Conservation (phyloP, 2,329 filamentous ascomycete genomes). For the Phialemonium atrogriseum region DNA sequence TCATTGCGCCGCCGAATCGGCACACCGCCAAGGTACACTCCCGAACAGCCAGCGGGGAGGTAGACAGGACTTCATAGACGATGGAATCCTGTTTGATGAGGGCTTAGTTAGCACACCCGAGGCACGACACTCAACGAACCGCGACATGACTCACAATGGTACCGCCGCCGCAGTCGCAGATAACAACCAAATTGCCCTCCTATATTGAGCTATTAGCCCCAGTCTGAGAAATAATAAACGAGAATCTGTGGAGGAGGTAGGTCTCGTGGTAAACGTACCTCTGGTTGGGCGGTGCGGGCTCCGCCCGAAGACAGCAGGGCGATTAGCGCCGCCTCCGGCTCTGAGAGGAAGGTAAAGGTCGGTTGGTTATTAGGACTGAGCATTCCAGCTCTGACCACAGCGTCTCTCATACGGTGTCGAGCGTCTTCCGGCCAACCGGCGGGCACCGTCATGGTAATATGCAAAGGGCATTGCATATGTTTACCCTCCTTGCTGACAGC, state of each 20-base stretch:
- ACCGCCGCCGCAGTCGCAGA: constrained; percentile 1
- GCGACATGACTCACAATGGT: constrained; percentile 1
- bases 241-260: neutral
- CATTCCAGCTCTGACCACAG: neutral
- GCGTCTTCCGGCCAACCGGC: neutral
- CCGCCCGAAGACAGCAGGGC: neutral
- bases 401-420: neutral
- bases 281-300: neutral
- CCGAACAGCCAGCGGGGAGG: neutral
- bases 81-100: neutral
- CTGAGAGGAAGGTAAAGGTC: neutral
- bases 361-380: neutral
- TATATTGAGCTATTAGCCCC: neutral
- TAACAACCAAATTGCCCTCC: neutral
- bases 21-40: neutral
- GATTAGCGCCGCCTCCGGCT: neutral
- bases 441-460: neutral
- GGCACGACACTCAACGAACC: no score
- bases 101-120: no score
- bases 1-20: constrained; percentile 1
- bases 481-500: no score
- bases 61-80: neutral
- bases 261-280: neutral
- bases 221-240: neutral
- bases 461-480: neutral